A percentile compares a stretch with the other conserved stretches of the same genome.
Evolutionary conservation across 2,329 filamentous ascomycete species (phyloP).

Genomic region (Sporothrix inflata): DNA sequence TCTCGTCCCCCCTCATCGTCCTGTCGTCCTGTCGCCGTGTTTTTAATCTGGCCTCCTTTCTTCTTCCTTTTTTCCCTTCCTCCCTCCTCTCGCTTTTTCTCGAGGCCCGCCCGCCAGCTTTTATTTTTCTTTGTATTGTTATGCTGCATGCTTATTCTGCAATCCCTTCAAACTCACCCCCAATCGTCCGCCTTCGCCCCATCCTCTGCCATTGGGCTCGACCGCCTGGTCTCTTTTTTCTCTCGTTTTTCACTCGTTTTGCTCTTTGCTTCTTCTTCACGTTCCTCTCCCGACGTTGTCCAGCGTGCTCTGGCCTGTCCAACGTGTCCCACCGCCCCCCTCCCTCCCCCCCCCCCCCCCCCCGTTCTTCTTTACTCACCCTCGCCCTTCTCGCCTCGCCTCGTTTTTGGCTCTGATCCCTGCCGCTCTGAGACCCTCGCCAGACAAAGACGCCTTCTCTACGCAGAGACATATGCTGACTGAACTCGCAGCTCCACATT

Average conservation of each 20-base stretch:
- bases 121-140: conserved; percentile 19
- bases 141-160: conserved; percentile 26
- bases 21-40: not conserved
- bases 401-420: conserved; percentile 15
- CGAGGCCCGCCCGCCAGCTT: not conserved
- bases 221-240: not conserved
- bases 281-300: conserved; percentile 14
- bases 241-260: not conserved
- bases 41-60: conserved; percentile 14
- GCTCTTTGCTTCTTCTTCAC: too few species aligned
- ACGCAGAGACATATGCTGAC: conserved; percentile 18
- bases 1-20: conserved; percentile 2
- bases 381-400: not conserved
- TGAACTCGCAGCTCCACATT: conserved; percentile 12
- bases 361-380: not conserved
- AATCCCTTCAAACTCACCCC: conserved; percentile 5
- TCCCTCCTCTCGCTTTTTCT: too few species aligned
- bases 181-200: conserved; percentile 3
- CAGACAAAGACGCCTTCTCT: conserved; percentile 19
- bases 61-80: conserved; percentile 6
- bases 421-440: not conserved
- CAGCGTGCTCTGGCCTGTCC: not conserved
- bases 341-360: too few species aligned
- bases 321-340: too few species aligned
- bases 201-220: conserved; percentile 6